Conservation (phyloP, 2,329 filamentous ascomycete genomes). For the Neofusicoccum umdonicola region DNA sequence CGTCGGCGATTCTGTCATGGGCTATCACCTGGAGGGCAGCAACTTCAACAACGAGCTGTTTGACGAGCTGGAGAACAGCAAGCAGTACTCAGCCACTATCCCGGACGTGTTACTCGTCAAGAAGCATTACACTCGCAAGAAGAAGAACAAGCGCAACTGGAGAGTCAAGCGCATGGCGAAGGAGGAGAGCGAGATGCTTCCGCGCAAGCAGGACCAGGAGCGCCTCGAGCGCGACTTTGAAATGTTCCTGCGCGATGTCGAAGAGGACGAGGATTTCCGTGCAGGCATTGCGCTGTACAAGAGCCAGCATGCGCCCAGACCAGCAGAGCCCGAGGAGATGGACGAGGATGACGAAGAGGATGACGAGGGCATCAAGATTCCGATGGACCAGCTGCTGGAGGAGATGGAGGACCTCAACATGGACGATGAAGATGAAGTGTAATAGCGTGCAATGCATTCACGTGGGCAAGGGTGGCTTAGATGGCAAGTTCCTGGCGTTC, state of each 20-base stretch:
- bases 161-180: conserved; percentile 88
- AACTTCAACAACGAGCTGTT: conserved; percentile 91
- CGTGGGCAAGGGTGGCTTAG: background rate
- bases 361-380: conserved; percentile 51
- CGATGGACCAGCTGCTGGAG: conserved; percentile 67
- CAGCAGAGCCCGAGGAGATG: conserved; percentile 65
- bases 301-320: conserved; percentile 55
- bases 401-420: conserved; percentile 89
- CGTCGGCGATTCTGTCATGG: conserved; percentile 87
- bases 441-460: background rate
- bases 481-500: background rate
- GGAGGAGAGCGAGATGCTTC: conserved; percentile 83
- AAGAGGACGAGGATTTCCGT: conserved; percentile 88
- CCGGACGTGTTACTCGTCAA: conserved; percentile 94
- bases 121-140: conserved; percentile 88
- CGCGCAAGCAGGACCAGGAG: conserved; percentile 83
- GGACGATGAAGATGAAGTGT: conserved; percentile 46
- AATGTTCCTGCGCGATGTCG: conserved; percentile 93
- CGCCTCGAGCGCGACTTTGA: conserved; percentile 92
- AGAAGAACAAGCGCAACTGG: conserved; percentile 81
- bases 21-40: conserved; percentile 84
- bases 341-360: conserved; percentile 55
- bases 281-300: conserved; percentile 86
- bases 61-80: conserved; percentile 76
- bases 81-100: conserved; percentile 72